Conservation (phyloP, 2,329 filamentous ascomycete genomes). For the Pezicula carpinea region DNA sequence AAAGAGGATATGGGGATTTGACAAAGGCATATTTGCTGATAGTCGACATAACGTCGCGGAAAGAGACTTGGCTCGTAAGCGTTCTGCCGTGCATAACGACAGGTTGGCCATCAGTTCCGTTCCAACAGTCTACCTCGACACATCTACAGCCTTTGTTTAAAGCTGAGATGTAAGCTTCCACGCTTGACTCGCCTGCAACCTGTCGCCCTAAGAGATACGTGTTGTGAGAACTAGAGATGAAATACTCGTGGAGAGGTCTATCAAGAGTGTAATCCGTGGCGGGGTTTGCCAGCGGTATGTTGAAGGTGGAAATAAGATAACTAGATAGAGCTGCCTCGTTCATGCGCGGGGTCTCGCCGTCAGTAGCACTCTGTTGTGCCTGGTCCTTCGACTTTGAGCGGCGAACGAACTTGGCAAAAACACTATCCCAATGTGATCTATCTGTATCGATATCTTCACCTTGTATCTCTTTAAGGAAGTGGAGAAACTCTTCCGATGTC, state of each 20-base stretch:
- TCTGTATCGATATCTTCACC: conserved; percentile 69
- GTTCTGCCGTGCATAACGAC: conserved; percentile 89
- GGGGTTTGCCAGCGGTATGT: conserved; percentile 59
- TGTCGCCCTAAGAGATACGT: conserved; percentile 93
- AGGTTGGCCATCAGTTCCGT: conserved; percentile 81
- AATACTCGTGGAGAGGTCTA: conserved; percentile 91
- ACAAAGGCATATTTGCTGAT: conserved; percentile 94
- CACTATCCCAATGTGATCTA: conserved; percentile 59
- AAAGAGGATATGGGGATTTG: conserved; percentile 81
- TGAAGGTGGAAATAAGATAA: conserved; percentile 71
- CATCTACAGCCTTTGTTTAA: conserved; percentile 88
- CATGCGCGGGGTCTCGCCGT: conserved; percentile 56
- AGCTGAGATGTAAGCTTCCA: conserved; percentile 90
- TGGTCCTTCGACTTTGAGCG: conserved; percentile 46
- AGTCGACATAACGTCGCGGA: conserved; percentile 85
- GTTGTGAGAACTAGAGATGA: conserved; percentile 97
- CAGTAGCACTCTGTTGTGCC: conserved; percentile 36
- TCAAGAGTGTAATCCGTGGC: conserved; percentile 64
- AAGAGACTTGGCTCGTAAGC: conserved; percentile 81
- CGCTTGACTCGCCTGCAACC: conserved; percentile 82
- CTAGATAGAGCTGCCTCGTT: conserved; percentile 72
- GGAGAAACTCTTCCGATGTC: conserved; percentile 66
- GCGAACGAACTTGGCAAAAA: conserved; percentile 67
- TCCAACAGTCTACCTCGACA: conserved; percentile 97
- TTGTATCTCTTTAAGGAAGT: conserved; percentile 71